Conservation (phyloP, 192 early-diverging fungal species). For the Coemansia sp. region DNA sequence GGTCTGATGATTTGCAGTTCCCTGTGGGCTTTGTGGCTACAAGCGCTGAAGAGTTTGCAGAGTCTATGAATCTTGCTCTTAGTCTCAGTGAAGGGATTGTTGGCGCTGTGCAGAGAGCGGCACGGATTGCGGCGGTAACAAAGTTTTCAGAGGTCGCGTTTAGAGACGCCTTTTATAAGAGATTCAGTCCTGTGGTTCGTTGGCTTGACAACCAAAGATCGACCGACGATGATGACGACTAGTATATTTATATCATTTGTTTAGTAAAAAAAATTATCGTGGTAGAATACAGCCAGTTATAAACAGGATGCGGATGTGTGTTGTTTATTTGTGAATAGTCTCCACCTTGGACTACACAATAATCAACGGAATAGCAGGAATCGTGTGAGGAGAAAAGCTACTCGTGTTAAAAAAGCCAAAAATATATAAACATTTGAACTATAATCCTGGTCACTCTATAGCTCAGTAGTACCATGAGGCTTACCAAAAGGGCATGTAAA, state of each 20-base stretch:
- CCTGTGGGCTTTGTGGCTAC: slow-evolving; percentile 66
- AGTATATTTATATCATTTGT: not conserved
- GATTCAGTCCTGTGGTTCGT: slow-evolving; percentile 43
- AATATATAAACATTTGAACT: too few species aligned
- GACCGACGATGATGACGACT: slow-evolving; percentile 10
- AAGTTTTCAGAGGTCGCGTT: slow-evolving; percentile 75
- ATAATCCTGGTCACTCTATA: too few species aligned
- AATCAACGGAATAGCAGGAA: too few species aligned
- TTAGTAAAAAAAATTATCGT: not conserved
- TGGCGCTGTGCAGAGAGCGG: slow-evolving; percentile 59
- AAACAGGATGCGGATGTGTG: too few species aligned
- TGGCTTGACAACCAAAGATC: slow-evolving; percentile 48
- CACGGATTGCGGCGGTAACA: slow-evolving; percentile 62
- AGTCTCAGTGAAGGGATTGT: slow-evolving; percentile 49
- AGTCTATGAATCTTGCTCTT: slow-evolving; percentile 47
- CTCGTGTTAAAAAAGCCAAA: too few species aligned
- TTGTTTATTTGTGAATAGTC: too few species aligned
- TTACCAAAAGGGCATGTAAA: not conserved
- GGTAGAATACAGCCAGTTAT: too few species aligned
- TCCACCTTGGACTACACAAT: too few species aligned
- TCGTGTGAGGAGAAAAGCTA: too few species aligned
- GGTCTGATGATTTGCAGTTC: not conserved
- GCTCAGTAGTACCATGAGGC: too few species aligned
- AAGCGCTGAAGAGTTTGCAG: slow-evolving; percentile 66
- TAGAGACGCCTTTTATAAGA: slow-evolving; percentile 29